Evolutionary conservation across 768 basidiomycete genomes (phyloP).

Genomic region (Sporobolomyces roseus): DNA sequence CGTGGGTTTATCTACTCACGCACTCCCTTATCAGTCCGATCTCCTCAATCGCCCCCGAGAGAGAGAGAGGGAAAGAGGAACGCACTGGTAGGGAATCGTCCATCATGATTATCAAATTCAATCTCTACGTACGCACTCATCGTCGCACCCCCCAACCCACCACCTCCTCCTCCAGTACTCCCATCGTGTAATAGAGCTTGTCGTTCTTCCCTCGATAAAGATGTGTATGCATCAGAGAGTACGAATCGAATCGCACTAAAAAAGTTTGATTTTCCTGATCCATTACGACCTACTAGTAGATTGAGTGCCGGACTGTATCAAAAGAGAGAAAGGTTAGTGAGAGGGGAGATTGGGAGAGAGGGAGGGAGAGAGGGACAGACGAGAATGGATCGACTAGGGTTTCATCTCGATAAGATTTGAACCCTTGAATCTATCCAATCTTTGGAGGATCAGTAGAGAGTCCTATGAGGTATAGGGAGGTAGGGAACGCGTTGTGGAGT

Average conservation of each 20-base stretch:
- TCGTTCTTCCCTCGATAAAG: slow-evolving; percentile 87
- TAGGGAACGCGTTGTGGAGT: neutral
- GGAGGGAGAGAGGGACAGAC: slow-evolving; percentile 36
- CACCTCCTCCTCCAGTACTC: neutral
- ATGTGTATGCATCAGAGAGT: slow-evolving; percentile 93
- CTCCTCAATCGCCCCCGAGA: too few relatives aligned
- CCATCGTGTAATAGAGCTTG: slow-evolving; percentile 88
- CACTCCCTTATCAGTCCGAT: too few relatives aligned
- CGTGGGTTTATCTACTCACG: slow-evolving; percentile 76
- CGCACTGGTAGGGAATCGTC: slow-evolving; percentile 82
- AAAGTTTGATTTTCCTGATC: slow-evolving; percentile 97
- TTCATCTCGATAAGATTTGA: slow-evolving; percentile 76
- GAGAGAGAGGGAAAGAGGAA: too few relatives aligned
- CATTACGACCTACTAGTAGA: slow-evolving; percentile 95
- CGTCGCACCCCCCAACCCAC: slow-evolving; percentile 55
- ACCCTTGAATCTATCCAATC: slow-evolving; percentile 69
- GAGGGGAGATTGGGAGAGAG: neutral
- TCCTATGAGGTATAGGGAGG: neutral
- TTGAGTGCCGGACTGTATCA: slow-evolving; percentile 67
- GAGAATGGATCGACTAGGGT: slow-evolving; percentile 79
- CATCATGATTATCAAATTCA: slow-evolving; percentile 89
- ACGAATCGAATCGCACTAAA: slow-evolving; percentile 98
- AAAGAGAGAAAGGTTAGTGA: neutral
- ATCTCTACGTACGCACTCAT: slow-evolving; percentile 96
- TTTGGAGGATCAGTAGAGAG: too few relatives aligned